Base-by-base conservation (phyloP, 176 grass and related monocot species). In the Pontederia crassipes region DNA sequence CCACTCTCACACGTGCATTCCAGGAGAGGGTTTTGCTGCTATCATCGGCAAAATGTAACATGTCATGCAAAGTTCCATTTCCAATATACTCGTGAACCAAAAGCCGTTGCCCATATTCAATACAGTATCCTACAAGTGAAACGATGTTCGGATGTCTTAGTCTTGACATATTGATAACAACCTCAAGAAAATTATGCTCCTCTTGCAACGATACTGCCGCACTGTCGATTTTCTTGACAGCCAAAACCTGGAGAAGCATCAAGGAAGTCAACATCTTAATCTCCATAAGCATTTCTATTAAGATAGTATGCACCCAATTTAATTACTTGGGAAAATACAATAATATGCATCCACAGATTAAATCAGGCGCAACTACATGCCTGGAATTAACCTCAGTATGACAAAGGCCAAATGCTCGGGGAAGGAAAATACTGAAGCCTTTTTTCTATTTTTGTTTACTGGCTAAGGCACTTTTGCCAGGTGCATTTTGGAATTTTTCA, bases 181-280 rank as follows among this genome's bases (percentile, higher is more conserved):
- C 94, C 63, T 93, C 94, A 62, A 93, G 81, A 75, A 98, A 98
- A 60, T 74, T 92, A 61, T 98, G 85, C 71, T 98, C 88, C 64
- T 93, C 94, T 71, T 98, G 94, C 76, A 98, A 81, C 10, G 82
- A 93, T 46, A 89, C 66, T 1, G 87, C 79, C 3, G 79, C 80
- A 48, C 85, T 89, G 54, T 98, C 94, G 54, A 98, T 85, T 74
- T 98, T 98, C 76, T 98, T 98, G 48, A 98, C 69, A 61, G 94
- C 88, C 54, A 98, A 80, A 79, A 93, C 74, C 94, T 98, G 86
- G 61, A 59, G 71, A 73, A 24, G 45, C 57, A 50, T 77, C 13
- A 72, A 18, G 54, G 10, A 45, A 29, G 55, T 40, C 64, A 35
- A 32, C 47, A 2, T 53, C 4, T n/a, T 28, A 7, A 47, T n/a